These are phyloP conservation scores for Clonostachys rosea DNA, from an alignment of 2,329 filamentous ascomycete genomes.

Conservation along the genomic window DNA sequence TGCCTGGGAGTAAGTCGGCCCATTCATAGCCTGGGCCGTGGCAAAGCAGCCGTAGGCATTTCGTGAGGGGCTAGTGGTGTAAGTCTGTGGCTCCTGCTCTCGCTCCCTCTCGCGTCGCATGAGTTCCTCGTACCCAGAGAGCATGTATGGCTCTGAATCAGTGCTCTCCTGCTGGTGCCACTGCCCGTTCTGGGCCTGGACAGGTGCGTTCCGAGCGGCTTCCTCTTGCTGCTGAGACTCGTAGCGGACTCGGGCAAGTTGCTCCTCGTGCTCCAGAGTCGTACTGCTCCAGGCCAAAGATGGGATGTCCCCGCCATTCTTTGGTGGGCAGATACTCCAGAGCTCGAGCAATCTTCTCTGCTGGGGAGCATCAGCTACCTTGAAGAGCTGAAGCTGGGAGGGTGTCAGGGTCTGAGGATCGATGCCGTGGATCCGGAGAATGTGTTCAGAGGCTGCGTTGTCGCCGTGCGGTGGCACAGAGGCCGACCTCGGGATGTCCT, in stretches of 20 bases:
- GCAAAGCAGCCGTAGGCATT: too few relatives aligned
- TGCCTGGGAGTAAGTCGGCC: conserved; percentile 43
- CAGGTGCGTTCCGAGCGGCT: conserved; percentile 43
- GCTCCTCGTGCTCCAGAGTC: conserved; percentile 51
- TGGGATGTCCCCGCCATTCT: conserved; percentile 47
- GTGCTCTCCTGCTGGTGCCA: conserved; percentile 36
- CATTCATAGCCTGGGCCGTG: conserved; percentile 19
- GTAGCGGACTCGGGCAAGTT: conserved; percentile 57
- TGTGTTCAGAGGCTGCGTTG: conserved; percentile 45
- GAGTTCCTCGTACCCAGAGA: conserved; percentile 71
- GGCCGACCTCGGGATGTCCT: conserved; percentile 36
- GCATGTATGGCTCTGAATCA: conserved; percentile 78
- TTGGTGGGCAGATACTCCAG: conserved; percentile 77
- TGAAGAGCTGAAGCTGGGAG: conserved; percentile 75
- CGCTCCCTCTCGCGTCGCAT: conserved; percentile 59
- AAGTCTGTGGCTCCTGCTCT: conserved; percentile 25
- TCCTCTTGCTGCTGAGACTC: conserved; percentile 36
- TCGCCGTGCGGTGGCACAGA: conserved; percentile 46
- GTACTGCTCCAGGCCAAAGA: conserved; percentile 48
- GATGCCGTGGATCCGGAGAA: conserved; percentile 64
- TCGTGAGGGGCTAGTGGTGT: too few relatives aligned
- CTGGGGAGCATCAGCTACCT: conserved; percentile 67
- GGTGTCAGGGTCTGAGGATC: conserved; percentile 65
- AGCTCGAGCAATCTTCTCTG: conserved; percentile 73
- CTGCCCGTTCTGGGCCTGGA: conserved; percentile 47